A percentile compares a stretch with the other conserved stretches of the same genome.
These are phyloP conservation scores for Trametes pubescens DNA, from an alignment of 1,284 basidiomycete species.

Conservation along the genomic window DNA sequence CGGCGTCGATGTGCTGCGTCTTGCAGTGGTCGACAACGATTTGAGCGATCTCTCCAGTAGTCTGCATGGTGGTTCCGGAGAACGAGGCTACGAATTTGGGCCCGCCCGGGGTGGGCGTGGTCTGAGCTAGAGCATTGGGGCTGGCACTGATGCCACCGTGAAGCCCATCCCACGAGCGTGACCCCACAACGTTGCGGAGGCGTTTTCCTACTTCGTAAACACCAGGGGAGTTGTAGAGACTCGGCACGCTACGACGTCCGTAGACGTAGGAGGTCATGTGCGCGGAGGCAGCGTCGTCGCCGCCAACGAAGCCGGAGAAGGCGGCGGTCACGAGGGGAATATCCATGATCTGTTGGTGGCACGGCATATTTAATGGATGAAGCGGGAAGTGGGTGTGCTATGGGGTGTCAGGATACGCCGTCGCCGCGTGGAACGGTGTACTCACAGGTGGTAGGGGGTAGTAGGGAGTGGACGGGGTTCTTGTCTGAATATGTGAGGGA, in stretches of 20 bases:
- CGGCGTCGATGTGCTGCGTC: constrained; percentile 1
- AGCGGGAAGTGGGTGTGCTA: background rate
- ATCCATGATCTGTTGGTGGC: background rate
- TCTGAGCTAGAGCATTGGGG: constrained; percentile 17
- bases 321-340: constrained; percentile 11
- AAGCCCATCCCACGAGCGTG: constrained; percentile 30
- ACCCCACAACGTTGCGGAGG: constrained; percentile 10
- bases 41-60: constrained; percentile 23
- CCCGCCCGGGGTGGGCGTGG: constrained; percentile 3
- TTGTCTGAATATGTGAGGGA: background rate
- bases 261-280: constrained; percentile 16
- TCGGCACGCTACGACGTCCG: constrained; percentile 17
- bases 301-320: constrained; percentile 26
- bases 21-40: constrained; percentile 16
- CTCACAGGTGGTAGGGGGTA: background rate
- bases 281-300: constrained; percentile 21
- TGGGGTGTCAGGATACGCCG: background rate
- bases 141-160: constrained; percentile 26
- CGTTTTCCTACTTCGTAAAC: constrained; percentile 22
- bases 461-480: background rate
- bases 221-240: constrained; percentile 28
- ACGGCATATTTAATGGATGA: background rate
- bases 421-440: background rate
- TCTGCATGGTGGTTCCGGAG: constrained; percentile 24
- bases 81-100: constrained; percentile 27